Evolutionary conservation across 805 yeast genomes (phyloP).

Genomic region (Saccharomycopsis capsularis): DNA sequence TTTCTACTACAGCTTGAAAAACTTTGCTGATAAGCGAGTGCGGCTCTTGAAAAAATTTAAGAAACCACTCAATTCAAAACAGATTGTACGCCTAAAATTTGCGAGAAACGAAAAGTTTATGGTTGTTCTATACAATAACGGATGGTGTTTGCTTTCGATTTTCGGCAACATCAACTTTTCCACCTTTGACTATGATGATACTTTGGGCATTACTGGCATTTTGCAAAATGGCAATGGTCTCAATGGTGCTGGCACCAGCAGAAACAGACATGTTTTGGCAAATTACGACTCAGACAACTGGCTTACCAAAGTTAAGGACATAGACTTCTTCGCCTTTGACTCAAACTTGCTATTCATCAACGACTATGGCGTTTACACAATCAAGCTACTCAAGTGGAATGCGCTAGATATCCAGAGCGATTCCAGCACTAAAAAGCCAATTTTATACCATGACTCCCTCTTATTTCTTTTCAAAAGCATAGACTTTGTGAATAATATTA

Average conservation of each 20-base stretch:
- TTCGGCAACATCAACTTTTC: slow-evolving; percentile 26
- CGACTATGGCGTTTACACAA: slow-evolving; percentile 11
- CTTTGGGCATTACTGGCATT: slow-evolving; percentile 16
- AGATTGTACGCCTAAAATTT: slow-evolving; percentile 13
- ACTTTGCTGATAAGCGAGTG: slow-evolving; percentile 1
- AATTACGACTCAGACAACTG: slow-evolving; percentile 15
- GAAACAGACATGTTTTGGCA: too few species aligned
- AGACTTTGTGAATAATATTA: slow-evolving; percentile 13
- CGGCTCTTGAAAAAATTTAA: slow-evolving; percentile 18
- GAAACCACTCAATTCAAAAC: slow-evolving; percentile 18
- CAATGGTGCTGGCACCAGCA: not conserved
- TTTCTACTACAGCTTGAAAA: slow-evolving; percentile 13
- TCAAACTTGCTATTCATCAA: slow-evolving; percentile 14
- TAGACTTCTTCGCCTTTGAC: slow-evolving; percentile 7
- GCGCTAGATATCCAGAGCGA: slow-evolving; percentile 22
- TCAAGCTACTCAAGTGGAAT: slow-evolving; percentile 12
- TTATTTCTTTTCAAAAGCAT: slow-evolving; percentile 26
- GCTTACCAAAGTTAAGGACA: slow-evolving; percentile 18
- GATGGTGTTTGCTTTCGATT: slow-evolving; percentile 27
- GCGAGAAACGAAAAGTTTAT: slow-evolving; percentile 13
- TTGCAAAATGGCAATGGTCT: too few species aligned
- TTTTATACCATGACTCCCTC: slow-evolving; percentile 23
- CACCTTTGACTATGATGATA: slow-evolving; percentile 21
- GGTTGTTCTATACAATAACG: slow-evolving; percentile 21
- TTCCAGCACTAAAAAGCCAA: slow-evolving; percentile 25